Conservation (phyloP, 2,329 filamentous ascomycete species). For the Scorias spongiosa region DNA sequence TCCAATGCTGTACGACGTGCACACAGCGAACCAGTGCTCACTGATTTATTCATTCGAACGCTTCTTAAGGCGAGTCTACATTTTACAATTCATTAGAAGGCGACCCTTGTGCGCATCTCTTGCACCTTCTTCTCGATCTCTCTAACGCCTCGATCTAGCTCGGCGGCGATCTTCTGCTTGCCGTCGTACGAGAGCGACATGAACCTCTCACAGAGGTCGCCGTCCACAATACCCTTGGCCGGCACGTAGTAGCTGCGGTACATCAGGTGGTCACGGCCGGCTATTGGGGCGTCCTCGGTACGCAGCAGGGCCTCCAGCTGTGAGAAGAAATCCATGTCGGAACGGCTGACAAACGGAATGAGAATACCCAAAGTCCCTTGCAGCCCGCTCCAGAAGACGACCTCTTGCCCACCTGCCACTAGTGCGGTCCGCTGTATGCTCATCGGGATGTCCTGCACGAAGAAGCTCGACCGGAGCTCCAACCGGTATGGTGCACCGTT, state of each 20-base stretch:
- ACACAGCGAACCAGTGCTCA: too few species aligned
- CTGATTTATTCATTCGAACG: too few species aligned
- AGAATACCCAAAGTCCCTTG: slow-evolving; percentile 90
- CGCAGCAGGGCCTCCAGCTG: slow-evolving; percentile 78
- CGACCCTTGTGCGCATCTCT: slow-evolving; percentile 24
- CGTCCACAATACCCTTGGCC: slow-evolving; percentile 92
- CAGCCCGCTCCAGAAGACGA: slow-evolving; percentile 84
- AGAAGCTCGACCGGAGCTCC: slow-evolving; percentile 76
- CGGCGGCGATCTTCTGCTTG: slow-evolving; percentile 88
- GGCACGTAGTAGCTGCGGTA: slow-evolving; percentile 93
- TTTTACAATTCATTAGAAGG: slow-evolving; percentile 6
- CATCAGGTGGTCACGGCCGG: slow-evolving; percentile 86
- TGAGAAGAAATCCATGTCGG: slow-evolving; percentile 97
- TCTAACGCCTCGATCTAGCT: slow-evolving; percentile 76
- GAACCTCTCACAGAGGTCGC: slow-evolving; percentile 88
- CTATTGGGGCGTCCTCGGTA: slow-evolving; percentile 71
- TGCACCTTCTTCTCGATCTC: slow-evolving; percentile 90
- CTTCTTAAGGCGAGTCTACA: too few species aligned
- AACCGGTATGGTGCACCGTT: slow-evolving; percentile 77
- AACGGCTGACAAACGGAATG: slow-evolving; percentile 77
- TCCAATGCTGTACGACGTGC: too few species aligned
- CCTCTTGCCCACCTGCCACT: slow-evolving; percentile 79
- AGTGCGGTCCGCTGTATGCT: slow-evolving; percentile 79
- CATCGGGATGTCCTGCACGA: slow-evolving; percentile 80
- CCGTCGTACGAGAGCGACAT: slow-evolving; percentile 70